Evolutionary conservation across 2,329 filamentous ascomycete genomes (phyloP).

Genomic region (Orbilia ellipsospora): DNA sequence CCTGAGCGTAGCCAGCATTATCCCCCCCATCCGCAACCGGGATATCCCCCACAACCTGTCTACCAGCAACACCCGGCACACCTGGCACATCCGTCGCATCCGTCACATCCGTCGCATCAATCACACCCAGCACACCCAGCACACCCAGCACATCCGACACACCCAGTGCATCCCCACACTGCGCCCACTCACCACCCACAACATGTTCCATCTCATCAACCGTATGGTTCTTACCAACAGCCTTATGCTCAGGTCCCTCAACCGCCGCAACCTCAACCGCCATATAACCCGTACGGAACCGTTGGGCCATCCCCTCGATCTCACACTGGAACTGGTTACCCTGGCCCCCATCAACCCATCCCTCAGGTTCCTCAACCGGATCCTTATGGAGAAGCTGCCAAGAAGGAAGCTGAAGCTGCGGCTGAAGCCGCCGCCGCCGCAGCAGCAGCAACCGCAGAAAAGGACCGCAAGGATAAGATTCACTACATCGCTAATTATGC

Average conservation of each 20-base stretch:
- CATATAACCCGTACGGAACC: slow-evolving; percentile 36
- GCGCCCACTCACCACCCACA: slow-evolving; percentile 5
- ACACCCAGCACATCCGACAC: slow-evolving; percentile 26
- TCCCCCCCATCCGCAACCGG: not conserved
- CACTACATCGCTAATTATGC: slow-evolving; percentile 41
- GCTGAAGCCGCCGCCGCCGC: slow-evolving; percentile 24
- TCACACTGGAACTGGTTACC: slow-evolving; percentile 21
- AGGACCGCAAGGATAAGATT: slow-evolving; percentile 48
- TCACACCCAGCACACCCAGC: slow-evolving; percentile 18
- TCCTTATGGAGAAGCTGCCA: slow-evolving; percentile 43
- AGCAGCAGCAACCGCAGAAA: slow-evolving; percentile 20
- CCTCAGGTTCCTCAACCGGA: slow-evolving; percentile 33
- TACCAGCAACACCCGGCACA: slow-evolving; percentile 35
- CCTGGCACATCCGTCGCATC: too few species aligned
- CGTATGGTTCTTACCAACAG: slow-evolving; percentile 6
- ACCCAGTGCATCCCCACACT: slow-evolving; percentile 3
- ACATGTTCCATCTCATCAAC: not conserved
- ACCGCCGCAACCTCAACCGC: slow-evolving; percentile 26
- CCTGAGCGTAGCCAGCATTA: slow-evolving; percentile 26
- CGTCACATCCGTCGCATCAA: too few species aligned
- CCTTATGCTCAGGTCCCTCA: slow-evolving; percentile 21
- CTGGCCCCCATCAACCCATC: slow-evolving; percentile 13
- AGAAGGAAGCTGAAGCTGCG: slow-evolving; percentile 39
- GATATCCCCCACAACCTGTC: slow-evolving; percentile 23
- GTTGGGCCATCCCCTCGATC: slow-evolving; percentile 11